Conservation (phyloP, 2,329 filamentous ascomycete genomes). For the Phaeosphaeria sp. region DNA sequence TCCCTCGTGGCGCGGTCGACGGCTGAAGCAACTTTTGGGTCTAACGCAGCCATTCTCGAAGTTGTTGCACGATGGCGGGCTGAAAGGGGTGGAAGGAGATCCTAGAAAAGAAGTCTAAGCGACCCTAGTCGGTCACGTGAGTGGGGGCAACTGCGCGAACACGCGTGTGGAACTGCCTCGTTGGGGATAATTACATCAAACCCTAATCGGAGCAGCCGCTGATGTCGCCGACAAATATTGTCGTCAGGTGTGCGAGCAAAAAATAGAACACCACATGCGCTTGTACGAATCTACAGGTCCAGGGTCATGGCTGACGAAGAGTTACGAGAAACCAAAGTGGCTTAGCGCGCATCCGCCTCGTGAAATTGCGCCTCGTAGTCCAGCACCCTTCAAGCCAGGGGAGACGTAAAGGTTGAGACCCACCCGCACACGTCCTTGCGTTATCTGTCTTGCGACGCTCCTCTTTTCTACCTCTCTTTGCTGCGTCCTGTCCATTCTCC, state of each 20-base stretch:
- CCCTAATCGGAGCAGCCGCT: background rate
- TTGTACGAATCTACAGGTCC: background rate
- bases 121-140: conserved; percentile 16
- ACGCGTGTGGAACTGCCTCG: background rate
- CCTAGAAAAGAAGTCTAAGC: conserved; percentile 14
- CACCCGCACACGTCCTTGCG: conserved; percentile 38
- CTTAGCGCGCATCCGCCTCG: conserved; percentile 31
- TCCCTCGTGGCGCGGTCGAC: conserved; percentile 52
- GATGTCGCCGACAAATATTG: background rate
- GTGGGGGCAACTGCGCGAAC: background rate
- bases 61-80: conserved; percentile 17
- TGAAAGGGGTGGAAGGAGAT: conserved; percentile 23
- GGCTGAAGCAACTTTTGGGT: conserved; percentile 58
- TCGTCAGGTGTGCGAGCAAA: background rate
- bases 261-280: background rate
- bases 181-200: background rate
- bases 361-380: conserved; percentile 33
- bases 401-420: conserved; percentile 28
- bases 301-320: conserved; percentile 25
- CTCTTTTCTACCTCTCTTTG: conserved; percentile 19
- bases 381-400: conserved; percentile 31
- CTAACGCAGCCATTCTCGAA: conserved; percentile 53
- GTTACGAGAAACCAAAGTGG: conserved; percentile 21
- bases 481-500: conserved; percentile 24
- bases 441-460: conserved; percentile 25